Conservation (phyloP, 768 basidiomycete genomes). For the Lactarius sanguifluus region DNA sequence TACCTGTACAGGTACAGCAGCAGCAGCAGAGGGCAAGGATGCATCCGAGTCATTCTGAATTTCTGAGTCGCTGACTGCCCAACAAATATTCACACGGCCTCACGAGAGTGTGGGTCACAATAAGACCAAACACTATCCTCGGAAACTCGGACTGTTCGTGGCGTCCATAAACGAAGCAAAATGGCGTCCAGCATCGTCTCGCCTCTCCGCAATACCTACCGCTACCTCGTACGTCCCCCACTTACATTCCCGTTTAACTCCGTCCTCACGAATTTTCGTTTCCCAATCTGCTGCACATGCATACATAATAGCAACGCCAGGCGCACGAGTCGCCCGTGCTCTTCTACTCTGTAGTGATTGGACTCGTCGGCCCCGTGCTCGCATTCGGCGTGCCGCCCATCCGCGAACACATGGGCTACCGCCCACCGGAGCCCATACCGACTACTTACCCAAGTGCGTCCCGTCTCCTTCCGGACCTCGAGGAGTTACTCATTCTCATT, state of each 20-base stretch:
- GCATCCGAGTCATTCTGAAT: too few species aligned
- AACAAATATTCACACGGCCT: not conserved
- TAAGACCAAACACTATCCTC: not conserved
- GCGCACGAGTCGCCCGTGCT: slow-evolving; percentile 90
- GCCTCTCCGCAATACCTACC: slow-evolving; percentile 53
- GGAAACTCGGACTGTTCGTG: not conserved
- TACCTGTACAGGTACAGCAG: too few species aligned
- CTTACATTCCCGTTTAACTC: not conserved
- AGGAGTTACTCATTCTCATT: not conserved
- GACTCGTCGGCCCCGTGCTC: slow-evolving; percentile 71
- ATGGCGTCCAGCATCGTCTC: slow-evolving; percentile 47
- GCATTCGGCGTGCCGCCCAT: slow-evolving; percentile 77
- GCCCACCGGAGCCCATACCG: slow-evolving; percentile 66
- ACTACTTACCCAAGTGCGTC: slow-evolving; percentile 75
- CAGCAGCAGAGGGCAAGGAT: too few species aligned
- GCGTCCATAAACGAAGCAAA: slow-evolving; percentile 26
- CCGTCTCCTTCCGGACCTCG: too few species aligned
- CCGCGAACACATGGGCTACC: slow-evolving; percentile 70
- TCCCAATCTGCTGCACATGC: not conserved
- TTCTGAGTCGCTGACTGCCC: too few species aligned
- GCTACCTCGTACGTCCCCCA: slow-evolving; percentile 35
- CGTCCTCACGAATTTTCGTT: not conserved
- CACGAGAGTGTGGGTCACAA: not conserved
- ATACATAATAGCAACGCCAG: slow-evolving; percentile 66
- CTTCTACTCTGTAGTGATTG: slow-evolving; percentile 82